phyloP scores from a whole-genome alignment of 2,329 filamentous ascomycete species.

The Neonectria punicea region DNA sequence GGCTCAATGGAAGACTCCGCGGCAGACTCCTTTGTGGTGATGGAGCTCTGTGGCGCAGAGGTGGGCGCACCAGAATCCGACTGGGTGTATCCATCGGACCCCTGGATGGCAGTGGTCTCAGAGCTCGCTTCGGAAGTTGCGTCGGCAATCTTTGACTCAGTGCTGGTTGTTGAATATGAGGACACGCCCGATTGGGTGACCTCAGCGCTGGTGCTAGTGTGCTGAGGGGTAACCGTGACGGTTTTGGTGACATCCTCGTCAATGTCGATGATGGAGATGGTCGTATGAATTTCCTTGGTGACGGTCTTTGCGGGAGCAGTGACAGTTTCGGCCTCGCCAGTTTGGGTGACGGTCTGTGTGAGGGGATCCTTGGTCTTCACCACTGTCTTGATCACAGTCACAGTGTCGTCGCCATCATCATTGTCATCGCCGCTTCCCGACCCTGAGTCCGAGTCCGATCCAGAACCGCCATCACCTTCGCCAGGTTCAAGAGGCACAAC shows the following conservation, averaged over 20 bases:
- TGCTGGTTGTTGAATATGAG: background rate
- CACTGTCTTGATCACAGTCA: slow-evolving; percentile 51
- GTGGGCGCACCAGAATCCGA: background rate
- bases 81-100: background rate
- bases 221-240: slow-evolving; percentile 43
- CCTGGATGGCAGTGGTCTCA: slow-evolving; percentile 2
- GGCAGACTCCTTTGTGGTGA: background rate
- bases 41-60: background rate
- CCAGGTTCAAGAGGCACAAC: slow-evolving; percentile 53
- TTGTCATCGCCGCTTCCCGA: slow-evolving; percentile 25
- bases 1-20: background rate
- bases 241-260: slow-evolving; percentile 34
- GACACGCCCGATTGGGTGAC: background rate
- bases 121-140: background rate
- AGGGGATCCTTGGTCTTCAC: slow-evolving; percentile 42
- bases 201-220: slow-evolving; percentile 19
- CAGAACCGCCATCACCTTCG: slow-evolving; percentile 36
- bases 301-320: slow-evolving; percentile 41
- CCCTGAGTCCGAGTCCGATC: slow-evolving; percentile 34
- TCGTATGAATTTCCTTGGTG: slow-evolving; percentile 44
- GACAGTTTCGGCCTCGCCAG: slow-evolving; percentile 40
- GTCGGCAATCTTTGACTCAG: slow-evolving; percentile 11
- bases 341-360: slow-evolving; percentile 43
- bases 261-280: slow-evolving; percentile 47
- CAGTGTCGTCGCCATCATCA: slow-evolving; percentile 32